Conservation (phyloP, 2,329 filamentous ascomycete species). For the Fusarium redolens region DNA sequence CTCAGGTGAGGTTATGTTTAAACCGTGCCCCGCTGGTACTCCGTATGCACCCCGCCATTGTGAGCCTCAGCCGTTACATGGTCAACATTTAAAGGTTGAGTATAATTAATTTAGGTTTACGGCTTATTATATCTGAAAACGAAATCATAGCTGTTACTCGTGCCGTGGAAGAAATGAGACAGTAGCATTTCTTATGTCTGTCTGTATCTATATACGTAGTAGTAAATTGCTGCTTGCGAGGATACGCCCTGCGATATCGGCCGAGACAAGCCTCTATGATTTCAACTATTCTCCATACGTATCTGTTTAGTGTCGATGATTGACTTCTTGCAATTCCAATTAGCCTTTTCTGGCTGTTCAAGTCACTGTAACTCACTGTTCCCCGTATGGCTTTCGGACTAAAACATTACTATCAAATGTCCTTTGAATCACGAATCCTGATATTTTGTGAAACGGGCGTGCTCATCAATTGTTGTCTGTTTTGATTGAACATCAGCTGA, state of each 20-base stretch:
- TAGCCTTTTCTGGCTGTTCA: neutral
- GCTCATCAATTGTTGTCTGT: neutral
- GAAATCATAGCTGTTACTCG: too few relatives aligned
- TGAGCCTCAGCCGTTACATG: slow-evolving; percentile 1
- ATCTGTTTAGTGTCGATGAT: neutral
- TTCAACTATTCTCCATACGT: neutral
- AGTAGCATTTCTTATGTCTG: neutral
- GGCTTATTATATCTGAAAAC: neutral
- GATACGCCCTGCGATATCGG: slow-evolving; percentile 21
- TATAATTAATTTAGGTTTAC: neutral
- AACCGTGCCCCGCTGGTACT: slow-evolving; percentile 31
- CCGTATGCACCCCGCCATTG: slow-evolving; percentile 40
- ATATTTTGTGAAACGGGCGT: neutral
- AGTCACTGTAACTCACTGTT: neutral
- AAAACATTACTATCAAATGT: neutral
- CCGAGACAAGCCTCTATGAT: neutral
- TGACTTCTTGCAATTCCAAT: neutral
- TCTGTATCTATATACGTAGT: neutral
- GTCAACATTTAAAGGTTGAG: neutral
- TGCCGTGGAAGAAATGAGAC: neutral
- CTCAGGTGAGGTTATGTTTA: slow-evolving; percentile 20
- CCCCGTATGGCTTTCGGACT: neutral
- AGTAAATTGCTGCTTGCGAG: neutral
- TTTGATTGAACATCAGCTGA: neutral
- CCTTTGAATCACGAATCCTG: neutral